Conservation (phyloP, 805 yeast genomes). For the Blastobotrys attinorum region DNA sequence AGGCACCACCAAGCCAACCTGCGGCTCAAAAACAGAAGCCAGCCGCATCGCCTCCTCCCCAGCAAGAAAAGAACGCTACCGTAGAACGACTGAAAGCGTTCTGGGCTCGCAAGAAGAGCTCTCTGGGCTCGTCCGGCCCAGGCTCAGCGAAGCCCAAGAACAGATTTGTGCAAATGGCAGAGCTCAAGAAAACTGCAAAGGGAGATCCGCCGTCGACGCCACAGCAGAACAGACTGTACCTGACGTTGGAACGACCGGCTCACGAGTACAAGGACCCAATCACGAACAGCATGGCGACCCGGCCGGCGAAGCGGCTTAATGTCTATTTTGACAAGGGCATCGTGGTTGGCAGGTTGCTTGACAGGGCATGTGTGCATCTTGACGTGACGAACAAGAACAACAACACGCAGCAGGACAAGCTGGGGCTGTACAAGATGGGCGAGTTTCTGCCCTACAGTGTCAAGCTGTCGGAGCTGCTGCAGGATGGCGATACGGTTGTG, state of each 20-base stretch:
- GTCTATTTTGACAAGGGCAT: conserved; percentile 18
- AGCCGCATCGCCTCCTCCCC: neutral
- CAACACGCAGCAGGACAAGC: conserved; percentile 4
- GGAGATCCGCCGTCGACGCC: conserved; percentile 31
- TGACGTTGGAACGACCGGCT: conserved; percentile 22
- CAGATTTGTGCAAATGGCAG: conserved; percentile 8
- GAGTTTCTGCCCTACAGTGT: conserved; percentile 8
- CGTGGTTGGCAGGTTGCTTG: conserved; percentile 22
- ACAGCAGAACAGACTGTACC: conserved; percentile 27
- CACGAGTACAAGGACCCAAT: conserved; percentile 15
- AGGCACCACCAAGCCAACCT: neutral
- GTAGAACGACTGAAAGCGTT: neutral
- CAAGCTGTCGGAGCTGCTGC: conserved; percentile 11
- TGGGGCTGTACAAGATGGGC: conserved; percentile 10
- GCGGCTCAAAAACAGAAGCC: neutral
- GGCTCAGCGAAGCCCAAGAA: conserved; percentile 2
- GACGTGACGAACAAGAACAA: conserved; percentile 17
- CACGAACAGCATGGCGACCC: conserved; percentile 9
- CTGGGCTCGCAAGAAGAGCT: neutral
- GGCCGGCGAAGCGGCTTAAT: conserved; percentile 20
- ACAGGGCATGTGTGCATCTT: conserved; percentile 19
- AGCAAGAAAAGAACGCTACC: conserved; percentile 1
- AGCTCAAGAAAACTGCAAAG: conserved; percentile 28
- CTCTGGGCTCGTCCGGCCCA: neutral
- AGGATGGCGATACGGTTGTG: conserved; percentile 11